Evolutionary conservation across 805 yeast genomes (phyloP).

Genomic region (Starmerella bombi): DNA sequence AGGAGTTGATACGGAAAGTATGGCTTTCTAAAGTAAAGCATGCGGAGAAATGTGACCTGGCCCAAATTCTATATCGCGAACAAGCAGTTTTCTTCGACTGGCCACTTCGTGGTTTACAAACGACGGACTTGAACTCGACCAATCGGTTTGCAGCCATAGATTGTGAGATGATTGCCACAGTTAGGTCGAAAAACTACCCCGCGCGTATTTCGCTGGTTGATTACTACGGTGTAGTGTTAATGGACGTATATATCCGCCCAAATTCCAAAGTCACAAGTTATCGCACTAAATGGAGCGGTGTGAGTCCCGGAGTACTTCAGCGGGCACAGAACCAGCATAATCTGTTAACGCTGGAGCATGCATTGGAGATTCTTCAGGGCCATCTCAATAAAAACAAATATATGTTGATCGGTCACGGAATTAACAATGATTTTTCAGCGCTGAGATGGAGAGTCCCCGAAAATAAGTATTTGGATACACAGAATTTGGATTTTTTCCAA

Average conservation of each 20-base stretch:
- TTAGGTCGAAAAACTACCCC: conserved; percentile 38
- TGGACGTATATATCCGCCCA: conserved; percentile 72
- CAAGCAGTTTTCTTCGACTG: neutral
- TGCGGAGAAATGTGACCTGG: too few species aligned
- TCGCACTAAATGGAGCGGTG: conserved; percentile 73
- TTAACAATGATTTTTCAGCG: conserved; percentile 66
- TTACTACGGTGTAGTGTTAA: conserved; percentile 40
- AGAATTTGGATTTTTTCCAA: conserved; percentile 55
- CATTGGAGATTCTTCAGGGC: conserved; percentile 36
- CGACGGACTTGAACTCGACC: neutral
- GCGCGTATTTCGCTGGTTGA: conserved; percentile 68
- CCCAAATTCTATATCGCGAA: neutral
- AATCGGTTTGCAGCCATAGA: conserved; percentile 46
- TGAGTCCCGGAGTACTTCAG: conserved; percentile 50
- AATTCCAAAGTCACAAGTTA: conserved; percentile 59
- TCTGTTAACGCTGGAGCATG: conserved; percentile 50
- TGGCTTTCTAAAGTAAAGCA: too few species aligned
- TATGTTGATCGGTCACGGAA: conserved; percentile 73
- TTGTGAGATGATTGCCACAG: conserved; percentile 79
- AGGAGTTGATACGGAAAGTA: too few species aligned
- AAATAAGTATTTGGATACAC: conserved; percentile 65
- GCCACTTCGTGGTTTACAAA: neutral
- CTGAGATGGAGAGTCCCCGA: conserved; percentile 45
- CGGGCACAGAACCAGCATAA: conserved; percentile 30
- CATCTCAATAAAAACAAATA: conserved; percentile 32